phyloP scores from a whole-genome alignment of 495 filamentous ascomycete species.

The Amphirosellinia nigrospora region DNA sequence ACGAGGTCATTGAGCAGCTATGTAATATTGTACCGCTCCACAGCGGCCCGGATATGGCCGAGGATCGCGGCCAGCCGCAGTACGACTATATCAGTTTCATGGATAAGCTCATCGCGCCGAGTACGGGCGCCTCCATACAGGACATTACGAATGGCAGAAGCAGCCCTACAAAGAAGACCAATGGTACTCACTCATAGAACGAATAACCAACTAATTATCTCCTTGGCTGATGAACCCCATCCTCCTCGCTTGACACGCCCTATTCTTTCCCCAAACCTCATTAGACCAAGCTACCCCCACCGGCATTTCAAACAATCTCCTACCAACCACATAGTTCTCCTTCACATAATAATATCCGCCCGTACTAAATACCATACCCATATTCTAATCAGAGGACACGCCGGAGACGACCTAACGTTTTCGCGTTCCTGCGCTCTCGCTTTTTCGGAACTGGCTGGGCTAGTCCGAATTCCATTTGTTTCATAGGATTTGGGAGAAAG shows the following conservation, averaged over 20 bases:
- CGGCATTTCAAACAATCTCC: neutral
- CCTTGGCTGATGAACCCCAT: neutral
- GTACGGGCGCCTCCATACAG: slow-evolving; percentile 30
- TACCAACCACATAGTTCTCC: neutral
- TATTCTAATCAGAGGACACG: neutral
- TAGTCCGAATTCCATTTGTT: slow-evolving; percentile 5
- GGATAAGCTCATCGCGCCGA: slow-evolving; percentile 68
- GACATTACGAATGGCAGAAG: slow-evolving; percentile 39
- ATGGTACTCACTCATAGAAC: slow-evolving; percentile 28
- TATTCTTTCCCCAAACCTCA: neutral
- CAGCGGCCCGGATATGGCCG: slow-evolving; percentile 75
- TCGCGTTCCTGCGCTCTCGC: neutral
- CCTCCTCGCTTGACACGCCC: slow-evolving; percentile 1
- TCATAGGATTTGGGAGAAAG: neutral
- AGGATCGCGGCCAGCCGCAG: slow-evolving; percentile 77
- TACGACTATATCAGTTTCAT: slow-evolving; percentile 95
- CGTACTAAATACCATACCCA: slow-evolving; percentile 9
- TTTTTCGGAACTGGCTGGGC: neutral
- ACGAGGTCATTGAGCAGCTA: slow-evolving; percentile 92
- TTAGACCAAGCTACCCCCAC: slow-evolving; percentile 2
- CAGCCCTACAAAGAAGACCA: slow-evolving; percentile 44
- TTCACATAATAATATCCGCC: slow-evolving; percentile 11
- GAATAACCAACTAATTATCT: too few relatives aligned
- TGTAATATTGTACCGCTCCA: slow-evolving; percentile 84
- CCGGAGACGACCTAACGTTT: neutral